A percentile compares a stretch with the other conserved stretches of the same genome.
Evolutionary conservation across 192 early-diverging fungal species (phyloP).

Genomic region (Phycomyces nitens): DNA sequence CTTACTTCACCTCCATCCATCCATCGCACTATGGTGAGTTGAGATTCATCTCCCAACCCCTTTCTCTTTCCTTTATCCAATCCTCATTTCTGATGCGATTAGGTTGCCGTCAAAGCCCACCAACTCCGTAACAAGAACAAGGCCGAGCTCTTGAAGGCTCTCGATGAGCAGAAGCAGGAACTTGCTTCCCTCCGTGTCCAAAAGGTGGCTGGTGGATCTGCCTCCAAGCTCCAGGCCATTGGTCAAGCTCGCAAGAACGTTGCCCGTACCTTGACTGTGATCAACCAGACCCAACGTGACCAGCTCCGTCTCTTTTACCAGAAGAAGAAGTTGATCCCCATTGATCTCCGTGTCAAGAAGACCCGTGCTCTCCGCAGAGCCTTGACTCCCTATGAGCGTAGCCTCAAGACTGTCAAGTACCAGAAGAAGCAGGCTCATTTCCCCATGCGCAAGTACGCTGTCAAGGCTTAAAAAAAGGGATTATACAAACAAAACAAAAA

Average conservation of each 20-base stretch:
- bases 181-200: conserved; percentile 91
- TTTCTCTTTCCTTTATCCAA: neutral
- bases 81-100: neutral
- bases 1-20: too few species aligned
- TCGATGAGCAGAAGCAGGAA: conserved; percentile 94
- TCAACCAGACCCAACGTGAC: conserved; percentile 88
- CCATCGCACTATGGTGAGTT: neutral
- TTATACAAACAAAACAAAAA: conserved; percentile 1
- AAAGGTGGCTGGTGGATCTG: conserved; percentile 75
- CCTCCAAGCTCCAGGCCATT: conserved; percentile 10
- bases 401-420: conserved; percentile 84
- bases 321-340: conserved; percentile 91
- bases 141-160: conserved; percentile 85
- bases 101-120: conserved; percentile 88
- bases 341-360: conserved; percentile 98
- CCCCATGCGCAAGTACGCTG: conserved; percentile 88
- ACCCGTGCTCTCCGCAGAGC: conserved; percentile 97
- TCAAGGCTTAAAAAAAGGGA: conserved; percentile 60
- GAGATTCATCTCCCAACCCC: neutral
- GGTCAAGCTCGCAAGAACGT: conserved; percentile 89
- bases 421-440: conserved; percentile 88
- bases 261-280: conserved; percentile 93
- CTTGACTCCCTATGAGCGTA: conserved; percentile 78
- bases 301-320: conserved; percentile 88
- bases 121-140: conserved; percentile 94